Evolutionary conservation across 208 protist genomes (phyloP).

Genomic region (Naegleria lovaniensis): DNA sequence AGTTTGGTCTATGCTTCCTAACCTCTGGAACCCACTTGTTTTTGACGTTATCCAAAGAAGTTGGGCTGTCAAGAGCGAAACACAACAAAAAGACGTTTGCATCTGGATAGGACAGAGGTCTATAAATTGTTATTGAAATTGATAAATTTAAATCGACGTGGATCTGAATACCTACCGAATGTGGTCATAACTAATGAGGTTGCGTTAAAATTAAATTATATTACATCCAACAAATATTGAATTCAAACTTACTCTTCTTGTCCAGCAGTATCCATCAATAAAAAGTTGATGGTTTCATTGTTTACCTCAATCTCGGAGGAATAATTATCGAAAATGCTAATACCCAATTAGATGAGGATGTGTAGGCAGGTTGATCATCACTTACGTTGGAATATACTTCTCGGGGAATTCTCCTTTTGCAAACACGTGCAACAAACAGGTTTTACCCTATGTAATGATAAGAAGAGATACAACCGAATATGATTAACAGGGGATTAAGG

Average conservation of each 20-base stretch:
- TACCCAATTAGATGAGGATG: background rate
- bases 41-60: slow-evolving; percentile 62
- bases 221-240: too few relatives aligned
- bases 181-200: background rate
- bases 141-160: too few relatives aligned
- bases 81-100: slow-evolving; percentile 70
- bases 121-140: background rate
- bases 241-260: slow-evolving; percentile 60
- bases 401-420: slow-evolving; percentile 10
- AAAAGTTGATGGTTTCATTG: slow-evolving; percentile 49
- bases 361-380: background rate
- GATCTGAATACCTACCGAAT: background rate
- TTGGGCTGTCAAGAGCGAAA: slow-evolving; percentile 55
- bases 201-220: too few relatives aligned
- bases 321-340: slow-evolving; percentile 74
- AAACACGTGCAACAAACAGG: slow-evolving; percentile 46
- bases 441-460: slow-evolving; percentile 46
- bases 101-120: slow-evolving; percentile 61
- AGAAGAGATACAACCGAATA: too few relatives aligned
- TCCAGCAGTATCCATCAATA: slow-evolving; percentile 46
- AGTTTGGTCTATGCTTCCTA: slow-evolving; percentile 53
- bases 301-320: slow-evolving; percentile 61
- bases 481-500: background rate
- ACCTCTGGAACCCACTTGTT: slow-evolving; percentile 63
- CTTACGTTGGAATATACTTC: slow-evolving; percentile 59